Conservation (phyloP, 495 filamentous ascomycete genomes). For the Talaromyces trachyspermus region DNA sequence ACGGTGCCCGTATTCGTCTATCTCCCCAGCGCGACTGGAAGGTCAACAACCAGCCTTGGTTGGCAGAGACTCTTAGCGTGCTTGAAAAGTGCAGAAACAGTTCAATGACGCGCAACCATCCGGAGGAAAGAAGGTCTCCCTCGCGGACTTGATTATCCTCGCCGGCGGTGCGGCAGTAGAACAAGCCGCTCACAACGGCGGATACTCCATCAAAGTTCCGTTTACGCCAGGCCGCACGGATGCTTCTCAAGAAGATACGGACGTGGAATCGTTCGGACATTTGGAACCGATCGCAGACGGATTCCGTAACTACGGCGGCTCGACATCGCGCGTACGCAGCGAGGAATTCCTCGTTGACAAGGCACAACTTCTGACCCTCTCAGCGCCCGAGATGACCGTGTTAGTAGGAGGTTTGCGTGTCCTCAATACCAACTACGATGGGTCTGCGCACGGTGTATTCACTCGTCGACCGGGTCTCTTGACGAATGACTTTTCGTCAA, state of each 20-base stretch:
- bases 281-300: constrained; percentile 58
- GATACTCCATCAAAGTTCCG: constrained; percentile 26
- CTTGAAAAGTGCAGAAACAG: constrained; percentile 54
- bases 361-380: constrained; percentile 58
- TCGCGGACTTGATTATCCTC: constrained; percentile 67
- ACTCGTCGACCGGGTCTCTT: constrained; percentile 56
- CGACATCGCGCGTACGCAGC: constrained; percentile 46
- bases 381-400: constrained; percentile 59
- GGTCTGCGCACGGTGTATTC: constrained; percentile 53
- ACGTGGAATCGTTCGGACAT: constrained; percentile 51
- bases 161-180: constrained; percentile 42
- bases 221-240: constrained; percentile 42
- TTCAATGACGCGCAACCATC: constrained; percentile 45
- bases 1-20: constrained; percentile 67
- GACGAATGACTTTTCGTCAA: constrained; percentile 73
- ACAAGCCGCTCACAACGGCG: constrained; percentile 26
- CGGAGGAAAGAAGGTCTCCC: constrained; percentile 57
- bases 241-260: constrained; percentile 58
- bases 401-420: constrained; percentile 60
- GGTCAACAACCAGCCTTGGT: constrained; percentile 56
- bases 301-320: constrained; percentile 68
- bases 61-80: constrained; percentile 47
- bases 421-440: constrained; percentile 59
- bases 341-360: constrained; percentile 63
- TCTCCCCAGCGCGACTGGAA: constrained; percentile 59